Percentiles rank a stretch among this genome's conserved stretches.
phyloP scores from a whole-genome alignment of 208 protist genomes.

The Leishmania mexicana region DNA sequence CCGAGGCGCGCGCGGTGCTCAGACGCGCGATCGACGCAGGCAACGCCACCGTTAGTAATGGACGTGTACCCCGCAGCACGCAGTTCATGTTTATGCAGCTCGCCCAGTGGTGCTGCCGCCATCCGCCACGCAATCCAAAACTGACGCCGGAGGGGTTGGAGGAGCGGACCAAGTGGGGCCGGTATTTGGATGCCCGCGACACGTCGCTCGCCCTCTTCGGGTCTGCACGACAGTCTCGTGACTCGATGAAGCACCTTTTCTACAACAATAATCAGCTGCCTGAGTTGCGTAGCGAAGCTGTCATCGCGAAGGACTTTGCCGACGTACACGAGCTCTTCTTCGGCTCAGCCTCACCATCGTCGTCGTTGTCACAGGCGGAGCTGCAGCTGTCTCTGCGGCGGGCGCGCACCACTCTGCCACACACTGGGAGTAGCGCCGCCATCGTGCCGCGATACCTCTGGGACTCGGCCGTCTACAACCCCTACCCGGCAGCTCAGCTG shows the following conservation, averaged over 20 bases:
- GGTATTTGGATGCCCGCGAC: slow-evolving; percentile 87
- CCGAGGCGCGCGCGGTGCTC: slow-evolving; percentile 68
- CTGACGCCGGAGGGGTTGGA: slow-evolving; percentile 67
- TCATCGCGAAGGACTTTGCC: slow-evolving; percentile 71
- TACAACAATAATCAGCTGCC: slow-evolving; percentile 80
- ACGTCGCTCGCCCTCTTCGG: slow-evolving; percentile 87
- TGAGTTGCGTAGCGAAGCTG: slow-evolving; percentile 57
- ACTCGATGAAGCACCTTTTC: slow-evolving; percentile 88
- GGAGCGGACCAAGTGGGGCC: slow-evolving; percentile 77
- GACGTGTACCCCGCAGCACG: slow-evolving; percentile 40
- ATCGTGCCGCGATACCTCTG: slow-evolving; percentile 73
- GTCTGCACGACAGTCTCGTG: slow-evolving; percentile 75
- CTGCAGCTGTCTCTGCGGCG: slow-evolving; percentile 29
- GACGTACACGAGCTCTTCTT: slow-evolving; percentile 65
- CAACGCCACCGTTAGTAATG: slow-evolving; percentile 32
- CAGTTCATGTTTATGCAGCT: slow-evolving; percentile 67
- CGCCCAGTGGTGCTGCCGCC: slow-evolving; percentile 69
- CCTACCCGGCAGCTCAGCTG: slow-evolving; percentile 57
- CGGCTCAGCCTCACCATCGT: slow-evolving; percentile 18
- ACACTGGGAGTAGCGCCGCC: slow-evolving; percentile 52
- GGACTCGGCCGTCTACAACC: slow-evolving; percentile 81
- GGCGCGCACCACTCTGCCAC: slow-evolving; percentile 69
- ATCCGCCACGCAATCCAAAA: slow-evolving; percentile 80
- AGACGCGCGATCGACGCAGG: slow-evolving; percentile 43
- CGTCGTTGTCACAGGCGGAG: slow-evolving; percentile 19